Percentiles rank a stretch among this genome's conserved stretches.
phyloP scores from a whole-genome alignment of 768 basidiomycete species.

The Agaricus subrufescens region DNA sequence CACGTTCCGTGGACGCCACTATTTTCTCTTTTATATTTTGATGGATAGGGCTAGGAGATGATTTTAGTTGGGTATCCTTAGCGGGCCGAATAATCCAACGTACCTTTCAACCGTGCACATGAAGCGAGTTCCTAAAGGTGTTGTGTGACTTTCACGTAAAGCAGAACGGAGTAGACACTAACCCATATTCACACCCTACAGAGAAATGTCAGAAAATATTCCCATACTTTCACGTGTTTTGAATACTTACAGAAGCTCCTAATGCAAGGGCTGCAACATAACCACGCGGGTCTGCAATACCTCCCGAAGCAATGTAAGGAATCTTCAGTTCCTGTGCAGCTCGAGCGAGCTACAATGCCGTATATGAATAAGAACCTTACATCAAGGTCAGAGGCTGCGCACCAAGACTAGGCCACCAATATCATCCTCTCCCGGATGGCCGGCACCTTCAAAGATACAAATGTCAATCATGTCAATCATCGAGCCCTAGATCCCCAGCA shows the following conservation, averaged over 20 bases:
- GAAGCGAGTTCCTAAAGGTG: conserved; percentile 64
- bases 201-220: conserved; percentile 1
- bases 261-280: conserved; percentile 77
- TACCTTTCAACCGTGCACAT: conserved; percentile 88
- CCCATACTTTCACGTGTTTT: background rate
- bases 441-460: conserved; percentile 56
- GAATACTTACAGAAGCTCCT: conserved; percentile 66
- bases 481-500: background rate
- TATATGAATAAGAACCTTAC: background rate
- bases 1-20: conserved; percentile 74
- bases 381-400: conserved; percentile 1
- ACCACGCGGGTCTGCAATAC: conserved; percentile 83
- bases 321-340: conserved; percentile 79
- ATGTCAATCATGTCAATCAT: background rate
- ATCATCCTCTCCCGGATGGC: conserved; percentile 93
- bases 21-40: conserved; percentile 89
- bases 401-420: conserved; percentile 85
- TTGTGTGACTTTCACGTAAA: conserved; percentile 9
- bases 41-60: conserved; percentile 64
- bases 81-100: conserved; percentile 6
- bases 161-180: background rate
- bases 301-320: conserved; percentile 90
- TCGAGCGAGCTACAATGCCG: conserved; percentile 61
- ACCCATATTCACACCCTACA: conserved; percentile 86
- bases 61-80: conserved; percentile 56